Conservation (phyloP, 169 alveolate genomes). For the Eimeria nieschulzi region DNA sequence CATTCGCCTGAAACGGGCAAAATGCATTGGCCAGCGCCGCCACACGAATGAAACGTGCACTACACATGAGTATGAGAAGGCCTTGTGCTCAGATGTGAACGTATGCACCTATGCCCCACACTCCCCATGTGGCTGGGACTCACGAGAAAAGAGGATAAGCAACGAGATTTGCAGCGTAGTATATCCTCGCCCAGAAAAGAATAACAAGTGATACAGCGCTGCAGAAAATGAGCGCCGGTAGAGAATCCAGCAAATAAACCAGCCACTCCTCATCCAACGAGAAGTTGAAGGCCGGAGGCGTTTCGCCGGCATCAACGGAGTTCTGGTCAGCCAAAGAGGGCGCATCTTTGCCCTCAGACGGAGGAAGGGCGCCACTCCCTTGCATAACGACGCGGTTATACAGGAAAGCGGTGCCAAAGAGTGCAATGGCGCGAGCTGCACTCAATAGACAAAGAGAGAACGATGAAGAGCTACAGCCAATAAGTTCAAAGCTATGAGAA, state of each 20-base stretch:
- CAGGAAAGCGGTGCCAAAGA: constrained; percentile 30
- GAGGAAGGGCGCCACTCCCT: not conserved
- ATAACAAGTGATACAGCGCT: constrained; percentile 53
- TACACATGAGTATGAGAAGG: no score
- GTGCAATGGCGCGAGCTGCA: constrained; percentile 34
- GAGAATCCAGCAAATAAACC: constrained; percentile 43
- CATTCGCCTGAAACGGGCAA: constrained; percentile 1
- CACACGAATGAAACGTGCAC: no score
- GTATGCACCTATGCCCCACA: no score
- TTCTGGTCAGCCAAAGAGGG: not conserved
- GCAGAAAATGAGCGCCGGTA: constrained; percentile 61
- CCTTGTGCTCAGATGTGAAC: no score
- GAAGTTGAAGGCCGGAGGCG: constrained; percentile 29
- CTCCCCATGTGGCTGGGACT: not conserved
- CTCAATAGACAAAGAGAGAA: not conserved
- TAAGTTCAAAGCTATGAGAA: not conserved
- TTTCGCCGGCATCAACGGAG: not conserved
- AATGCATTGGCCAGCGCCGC: not conserved
- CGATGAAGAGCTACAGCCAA: not conserved
- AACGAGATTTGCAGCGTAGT: constrained; percentile 66
- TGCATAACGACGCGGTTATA: not conserved
- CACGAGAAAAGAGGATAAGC: constrained; percentile 59
- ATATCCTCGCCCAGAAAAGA: constrained; percentile 71
- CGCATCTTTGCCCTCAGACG: not conserved
- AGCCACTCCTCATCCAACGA: constrained; percentile 67